Conservation (phyloP, 768 basidiomycete genomes). For the Amanita rubescens region DNA sequence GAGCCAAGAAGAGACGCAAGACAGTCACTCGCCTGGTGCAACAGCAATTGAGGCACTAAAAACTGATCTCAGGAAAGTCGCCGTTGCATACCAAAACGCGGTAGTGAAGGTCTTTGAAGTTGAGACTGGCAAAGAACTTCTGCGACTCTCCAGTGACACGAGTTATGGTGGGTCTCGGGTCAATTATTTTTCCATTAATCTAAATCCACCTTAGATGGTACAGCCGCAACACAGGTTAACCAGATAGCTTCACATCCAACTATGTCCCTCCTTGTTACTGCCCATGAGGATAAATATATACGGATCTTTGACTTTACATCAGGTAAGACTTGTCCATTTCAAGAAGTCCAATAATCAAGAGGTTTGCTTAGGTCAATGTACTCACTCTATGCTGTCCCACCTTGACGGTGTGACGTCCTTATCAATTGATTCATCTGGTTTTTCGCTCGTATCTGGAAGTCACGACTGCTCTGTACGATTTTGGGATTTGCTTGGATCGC, state of each 20-base stretch:
- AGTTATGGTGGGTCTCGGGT: constrained; percentile 40
- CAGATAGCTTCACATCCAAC: constrained; percentile 86
- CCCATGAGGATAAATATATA: constrained; percentile 91
- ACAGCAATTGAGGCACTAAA: constrained; percentile 82
- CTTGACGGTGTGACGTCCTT: constrained; percentile 88
- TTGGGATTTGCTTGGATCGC: constrained; percentile 84
- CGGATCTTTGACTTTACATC: constrained; percentile 81
- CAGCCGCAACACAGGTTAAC: constrained; percentile 75
- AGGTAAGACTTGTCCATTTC: constrained; percentile 38
- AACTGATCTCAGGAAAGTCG: constrained; percentile 76
- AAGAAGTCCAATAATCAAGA: not conserved
- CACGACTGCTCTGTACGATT: constrained; percentile 93
- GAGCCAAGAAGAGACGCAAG: constrained; percentile 41
- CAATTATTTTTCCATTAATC: not conserved
- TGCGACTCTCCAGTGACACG: constrained; percentile 51
- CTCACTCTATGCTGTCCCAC: constrained; percentile 86
- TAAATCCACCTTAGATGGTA: constrained; percentile 45
- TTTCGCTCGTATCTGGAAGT: constrained; percentile 81
- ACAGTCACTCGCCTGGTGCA: constrained; percentile 55
- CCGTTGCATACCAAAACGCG: constrained; percentile 86
- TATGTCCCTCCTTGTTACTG: constrained; percentile 80
- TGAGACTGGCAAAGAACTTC: constrained; percentile 76
- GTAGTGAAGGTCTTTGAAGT: constrained; percentile 88
- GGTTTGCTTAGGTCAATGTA: constrained; percentile 59
- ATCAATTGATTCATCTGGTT: constrained; percentile 81